A percentile compares a stretch with the other conserved stretches of the same genome.
Evolutionary conservation across 2,329 filamentous ascomycete genomes (phyloP).

Genomic region (Metarhizium sp.): DNA sequence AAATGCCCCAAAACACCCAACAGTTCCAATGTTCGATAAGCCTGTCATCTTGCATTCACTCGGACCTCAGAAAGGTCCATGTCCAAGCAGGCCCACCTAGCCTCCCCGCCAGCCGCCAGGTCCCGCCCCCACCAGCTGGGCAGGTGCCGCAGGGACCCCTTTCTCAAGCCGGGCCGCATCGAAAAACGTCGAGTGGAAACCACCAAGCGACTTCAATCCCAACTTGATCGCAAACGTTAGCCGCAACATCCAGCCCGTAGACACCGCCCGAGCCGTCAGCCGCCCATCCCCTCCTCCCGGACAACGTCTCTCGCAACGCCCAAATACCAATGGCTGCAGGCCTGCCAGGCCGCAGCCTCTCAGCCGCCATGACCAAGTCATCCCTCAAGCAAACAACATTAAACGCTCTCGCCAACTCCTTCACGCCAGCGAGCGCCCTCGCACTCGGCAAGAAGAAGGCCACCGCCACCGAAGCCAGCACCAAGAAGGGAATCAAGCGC

Average conservation of each 20-base stretch:
- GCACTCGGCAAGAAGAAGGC: not conserved
- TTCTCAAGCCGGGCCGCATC: no score
- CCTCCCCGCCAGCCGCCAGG: no score
- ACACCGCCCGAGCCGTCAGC: not conserved
- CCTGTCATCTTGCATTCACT: no score
- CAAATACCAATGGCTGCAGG: not conserved
- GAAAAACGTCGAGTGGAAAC: no score
- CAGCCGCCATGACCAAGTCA: not conserved
- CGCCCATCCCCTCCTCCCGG: not conserved
- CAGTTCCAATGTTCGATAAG: no score
- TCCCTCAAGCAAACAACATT: not conserved
- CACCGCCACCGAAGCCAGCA: not conserved
- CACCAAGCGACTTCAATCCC: no score
- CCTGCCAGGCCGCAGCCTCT: not conserved
- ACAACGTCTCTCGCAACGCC: not conserved
- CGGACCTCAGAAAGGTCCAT: no score
- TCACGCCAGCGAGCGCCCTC: not conserved
- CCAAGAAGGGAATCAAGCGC: conserved; percentile 1
- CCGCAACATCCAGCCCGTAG: not conserved
- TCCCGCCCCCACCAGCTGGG: no score
- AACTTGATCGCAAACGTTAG: no score
- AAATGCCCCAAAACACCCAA: no score
- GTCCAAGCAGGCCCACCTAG: no score
- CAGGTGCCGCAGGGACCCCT: no score
- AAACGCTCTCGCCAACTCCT: not conserved